Percentiles rank a stretch among this genome's conserved stretches.
phyloP scores from a whole-genome alignment of 2,329 filamentous ascomycete genomes.

The Neofusicoccum umdonicola region DNA sequence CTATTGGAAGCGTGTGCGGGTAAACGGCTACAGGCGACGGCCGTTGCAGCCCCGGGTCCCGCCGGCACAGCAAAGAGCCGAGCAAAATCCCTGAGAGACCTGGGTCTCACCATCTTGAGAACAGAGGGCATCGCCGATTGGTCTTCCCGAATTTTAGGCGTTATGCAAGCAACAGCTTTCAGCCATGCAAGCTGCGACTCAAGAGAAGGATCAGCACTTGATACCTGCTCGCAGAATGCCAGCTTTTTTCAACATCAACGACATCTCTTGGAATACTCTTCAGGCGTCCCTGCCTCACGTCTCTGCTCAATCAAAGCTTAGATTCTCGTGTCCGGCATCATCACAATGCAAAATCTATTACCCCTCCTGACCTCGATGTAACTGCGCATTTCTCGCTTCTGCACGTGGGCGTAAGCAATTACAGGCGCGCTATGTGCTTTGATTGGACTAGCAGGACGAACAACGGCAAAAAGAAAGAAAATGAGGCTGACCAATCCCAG shows the following conservation, averaged over 20 bases:
- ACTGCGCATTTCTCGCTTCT: neutral
- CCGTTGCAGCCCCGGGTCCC: neutral
- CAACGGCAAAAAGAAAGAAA: neutral
- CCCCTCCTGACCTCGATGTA: neutral
- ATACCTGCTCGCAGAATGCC: neutral
- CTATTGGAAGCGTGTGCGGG: neutral
- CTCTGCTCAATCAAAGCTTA: neutral
- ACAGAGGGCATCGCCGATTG: slow-evolving; percentile 3
- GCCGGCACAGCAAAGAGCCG: neutral
- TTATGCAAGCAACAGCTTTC: neutral
- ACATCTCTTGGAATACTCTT: neutral
- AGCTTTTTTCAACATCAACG: neutral
- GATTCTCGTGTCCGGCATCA: neutral
- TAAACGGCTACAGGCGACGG: neutral
- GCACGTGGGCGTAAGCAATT: neutral
- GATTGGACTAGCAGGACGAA: neutral
- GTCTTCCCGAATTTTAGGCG: neutral
- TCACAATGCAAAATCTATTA: neutral
- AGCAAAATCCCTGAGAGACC: neutral
- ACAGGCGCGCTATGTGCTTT: neutral
- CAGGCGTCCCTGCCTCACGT: neutral
- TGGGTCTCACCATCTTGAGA: neutral
- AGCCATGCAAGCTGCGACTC: neutral
- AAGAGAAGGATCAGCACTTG: neutral
- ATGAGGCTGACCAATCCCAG: slow-evolving; percentile 3